These are phyloP conservation scores for Diaporthe vexans DNA, from an alignment of 2,329 filamentous ascomycete genomes.

Conservation along the genomic window DNA sequence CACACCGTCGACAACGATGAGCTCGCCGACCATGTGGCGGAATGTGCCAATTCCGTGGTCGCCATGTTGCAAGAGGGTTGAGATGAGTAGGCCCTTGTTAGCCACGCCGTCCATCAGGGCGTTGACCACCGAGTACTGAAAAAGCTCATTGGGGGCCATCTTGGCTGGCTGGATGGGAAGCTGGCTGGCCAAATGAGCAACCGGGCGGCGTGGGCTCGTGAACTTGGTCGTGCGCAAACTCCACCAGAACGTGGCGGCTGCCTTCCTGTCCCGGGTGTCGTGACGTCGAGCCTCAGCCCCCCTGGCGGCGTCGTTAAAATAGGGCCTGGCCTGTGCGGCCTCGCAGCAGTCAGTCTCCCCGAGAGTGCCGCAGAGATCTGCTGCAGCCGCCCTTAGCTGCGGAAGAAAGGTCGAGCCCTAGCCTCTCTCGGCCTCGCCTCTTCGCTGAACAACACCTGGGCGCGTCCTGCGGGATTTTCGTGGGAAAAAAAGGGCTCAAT, in stretches of 20 bases:
- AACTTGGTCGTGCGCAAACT: not conserved
- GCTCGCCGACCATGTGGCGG: constrained; percentile 52
- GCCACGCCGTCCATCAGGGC: constrained; percentile 54
- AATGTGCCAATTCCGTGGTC: constrained; percentile 55
- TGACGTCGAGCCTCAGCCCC: constrained; percentile 17
- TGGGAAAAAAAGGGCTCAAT: not conserved
- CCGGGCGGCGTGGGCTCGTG: not conserved
- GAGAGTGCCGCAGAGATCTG: not conserved
- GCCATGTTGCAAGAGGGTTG: constrained; percentile 49
- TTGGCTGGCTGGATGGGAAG: not conserved
- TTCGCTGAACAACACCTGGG: not conserved
- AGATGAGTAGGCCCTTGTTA: constrained; percentile 49
- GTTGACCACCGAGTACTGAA: constrained; percentile 53
- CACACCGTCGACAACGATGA: constrained; percentile 52
- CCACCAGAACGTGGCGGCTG: not conserved
- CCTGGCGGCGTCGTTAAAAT: not conserved
- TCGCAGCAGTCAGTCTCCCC: not conserved
- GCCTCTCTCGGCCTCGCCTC: constrained; percentile 3
- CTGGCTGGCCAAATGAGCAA: not conserved
- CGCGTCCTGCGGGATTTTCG: not conserved
- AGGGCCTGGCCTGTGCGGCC: constrained; percentile 30
- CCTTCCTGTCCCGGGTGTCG: not conserved
- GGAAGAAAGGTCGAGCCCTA: not conserved
- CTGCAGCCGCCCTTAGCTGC: not conserved
- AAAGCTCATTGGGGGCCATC: constrained; percentile 53